These are phyloP conservation scores for Hibiscus trionum DNA, from an alignment of 345 rosid genomes.

Conservation along the genomic window DNA sequence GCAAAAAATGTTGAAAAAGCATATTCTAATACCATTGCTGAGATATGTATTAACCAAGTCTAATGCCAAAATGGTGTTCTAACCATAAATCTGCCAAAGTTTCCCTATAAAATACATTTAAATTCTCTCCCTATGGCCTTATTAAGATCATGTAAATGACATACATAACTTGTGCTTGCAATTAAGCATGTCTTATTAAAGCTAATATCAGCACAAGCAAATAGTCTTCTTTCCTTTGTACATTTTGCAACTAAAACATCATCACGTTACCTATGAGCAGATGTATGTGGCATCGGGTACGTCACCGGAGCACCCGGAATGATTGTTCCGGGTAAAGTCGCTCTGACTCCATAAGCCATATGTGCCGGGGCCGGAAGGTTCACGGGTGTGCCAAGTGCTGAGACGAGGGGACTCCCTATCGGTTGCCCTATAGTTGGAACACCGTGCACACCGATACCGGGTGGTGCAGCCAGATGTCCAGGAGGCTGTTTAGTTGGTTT, in stretches of 20 bases:
- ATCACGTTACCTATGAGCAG: constrained; percentile 59
- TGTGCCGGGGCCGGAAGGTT: constrained; percentile 64
- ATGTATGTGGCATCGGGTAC: constrained; percentile 63
- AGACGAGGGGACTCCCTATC: constrained; percentile 60
- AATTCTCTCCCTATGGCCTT: constrained; percentile 29
- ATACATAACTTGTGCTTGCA: constrained; percentile 22
- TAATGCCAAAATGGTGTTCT: neutral
- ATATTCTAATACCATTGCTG: neutral
- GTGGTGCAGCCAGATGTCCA: constrained; percentile 34
- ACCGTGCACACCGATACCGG: constrained; percentile 45
- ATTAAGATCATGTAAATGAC: constrained; percentile 26
- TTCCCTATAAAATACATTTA: constrained; percentile 30
- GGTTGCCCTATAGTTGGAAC: constrained; percentile 73
- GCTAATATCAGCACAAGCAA: constrained; percentile 15
- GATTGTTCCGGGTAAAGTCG: constrained; percentile 62
- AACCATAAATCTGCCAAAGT: neutral
- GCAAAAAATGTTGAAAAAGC: neutral
- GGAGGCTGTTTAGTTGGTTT: constrained; percentile 57
- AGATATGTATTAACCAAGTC: neutral
- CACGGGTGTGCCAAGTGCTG: constrained; percentile 88
- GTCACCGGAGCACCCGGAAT: constrained; percentile 76
- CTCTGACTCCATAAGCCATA: constrained; percentile 71
- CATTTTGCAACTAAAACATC: constrained; percentile 26
- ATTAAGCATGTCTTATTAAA: constrained; percentile 31
- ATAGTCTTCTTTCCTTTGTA: constrained; percentile 40